phyloP scores from a whole-genome alignment of 2,329 filamentous ascomycete species.

The Bisporella sp. region DNA sequence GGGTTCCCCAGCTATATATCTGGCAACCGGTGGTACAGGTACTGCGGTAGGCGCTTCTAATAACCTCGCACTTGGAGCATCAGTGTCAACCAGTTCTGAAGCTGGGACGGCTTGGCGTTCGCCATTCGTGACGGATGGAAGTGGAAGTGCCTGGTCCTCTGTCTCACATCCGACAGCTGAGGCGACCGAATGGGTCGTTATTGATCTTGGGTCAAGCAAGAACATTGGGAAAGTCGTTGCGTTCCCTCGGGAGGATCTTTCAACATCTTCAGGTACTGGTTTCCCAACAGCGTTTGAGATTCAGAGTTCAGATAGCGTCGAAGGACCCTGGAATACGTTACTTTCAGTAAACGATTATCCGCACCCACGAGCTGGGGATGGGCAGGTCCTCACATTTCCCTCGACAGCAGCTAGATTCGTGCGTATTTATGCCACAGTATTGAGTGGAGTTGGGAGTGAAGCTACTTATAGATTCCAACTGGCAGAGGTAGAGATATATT shows the following conservation, averaged over 20 bases:
- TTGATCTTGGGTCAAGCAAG: conserved; percentile 5
- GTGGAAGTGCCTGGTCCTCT: conserved; percentile 10
- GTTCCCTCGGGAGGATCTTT: conserved; percentile 9
- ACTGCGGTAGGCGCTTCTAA: conserved; percentile 1
- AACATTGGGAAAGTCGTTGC: conserved; percentile 10
- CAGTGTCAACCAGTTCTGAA: conserved; percentile 5
- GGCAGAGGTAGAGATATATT: conserved; percentile 9
- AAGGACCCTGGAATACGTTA: conserved; percentile 4
- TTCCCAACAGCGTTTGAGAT: conserved; percentile 11
- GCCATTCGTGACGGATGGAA: conserved; percentile 5
- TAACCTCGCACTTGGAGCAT: conserved; percentile 5
- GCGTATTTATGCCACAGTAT: conserved; percentile 5
- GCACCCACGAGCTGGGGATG: conserved; percentile 6
- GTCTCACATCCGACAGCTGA: conserved; percentile 1
- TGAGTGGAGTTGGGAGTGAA: conserved; percentile 5
- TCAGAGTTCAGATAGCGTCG: conserved; percentile 6
- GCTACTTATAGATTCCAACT: conserved; percentile 10
- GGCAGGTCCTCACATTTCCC: conserved; percentile 8
- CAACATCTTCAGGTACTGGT: conserved; percentile 6
- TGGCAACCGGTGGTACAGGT: neutral
- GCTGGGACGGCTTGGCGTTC: conserved; percentile 1
- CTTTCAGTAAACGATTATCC: conserved; percentile 5
- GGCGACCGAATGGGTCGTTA: conserved; percentile 7
- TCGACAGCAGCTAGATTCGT: conserved; percentile 4
- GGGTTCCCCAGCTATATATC: conserved; percentile 10